Percentiles rank a stretch among this genome's conserved stretches.
phyloP scores from a whole-genome alignment of 805 yeast genomes.

The Starmerella roubikii region DNA sequence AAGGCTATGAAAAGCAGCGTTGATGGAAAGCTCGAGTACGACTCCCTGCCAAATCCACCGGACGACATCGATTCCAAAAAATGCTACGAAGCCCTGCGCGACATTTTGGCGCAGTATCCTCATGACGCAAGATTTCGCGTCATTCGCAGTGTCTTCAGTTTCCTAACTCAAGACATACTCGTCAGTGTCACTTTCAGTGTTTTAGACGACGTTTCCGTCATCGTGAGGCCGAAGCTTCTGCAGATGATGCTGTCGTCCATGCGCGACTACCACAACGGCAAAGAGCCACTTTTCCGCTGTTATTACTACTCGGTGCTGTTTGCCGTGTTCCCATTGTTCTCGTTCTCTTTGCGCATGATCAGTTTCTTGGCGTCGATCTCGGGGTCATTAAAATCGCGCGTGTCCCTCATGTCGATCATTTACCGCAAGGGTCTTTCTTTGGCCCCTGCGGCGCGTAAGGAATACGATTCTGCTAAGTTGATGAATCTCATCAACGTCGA shows the following conservation, averaged over 20 bases:
- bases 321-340: neutral
- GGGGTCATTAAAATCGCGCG: neutral
- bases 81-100: neutral
- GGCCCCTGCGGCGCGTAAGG: slow-evolving; percentile 38
- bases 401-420: slow-evolving; percentile 22
- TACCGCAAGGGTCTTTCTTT: slow-evolving; percentile 52
- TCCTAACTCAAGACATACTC: neutral
- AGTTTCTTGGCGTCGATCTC: neutral
- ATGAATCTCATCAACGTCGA: slow-evolving; percentile 69
- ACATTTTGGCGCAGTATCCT: neutral
- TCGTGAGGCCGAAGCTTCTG: neutral
- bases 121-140: neutral
- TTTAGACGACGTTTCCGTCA: neutral
- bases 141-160: neutral
- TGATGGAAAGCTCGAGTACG: neutral
- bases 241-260: neutral
- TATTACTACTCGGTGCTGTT: neutral
- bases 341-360: neutral
- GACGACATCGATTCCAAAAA: neutral
- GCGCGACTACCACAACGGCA: neutral
- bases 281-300: neutral
- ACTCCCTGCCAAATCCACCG: neutral
- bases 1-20: neutral
- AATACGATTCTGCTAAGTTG: slow-evolving; percentile 66
- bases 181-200: neutral